These are phyloP conservation scores for Amoebophrya sp. DNA, from an alignment of 169 alveolate species.

Conservation along the genomic window DNA sequence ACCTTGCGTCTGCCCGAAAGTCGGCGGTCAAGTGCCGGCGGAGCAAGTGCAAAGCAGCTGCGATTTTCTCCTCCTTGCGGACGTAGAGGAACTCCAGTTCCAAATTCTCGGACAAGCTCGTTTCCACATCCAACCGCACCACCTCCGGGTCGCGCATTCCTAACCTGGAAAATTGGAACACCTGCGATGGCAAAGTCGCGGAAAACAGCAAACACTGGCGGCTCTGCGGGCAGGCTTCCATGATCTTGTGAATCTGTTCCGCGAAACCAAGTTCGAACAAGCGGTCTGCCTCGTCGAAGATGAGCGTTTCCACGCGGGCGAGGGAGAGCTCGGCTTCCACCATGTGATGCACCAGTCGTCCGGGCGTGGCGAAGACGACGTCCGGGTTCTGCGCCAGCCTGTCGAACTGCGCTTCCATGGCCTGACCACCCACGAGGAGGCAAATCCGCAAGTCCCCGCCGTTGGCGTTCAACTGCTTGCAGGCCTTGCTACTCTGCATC, in stretches of 20 bases:
- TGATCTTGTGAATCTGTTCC: slow-evolving; percentile 72
- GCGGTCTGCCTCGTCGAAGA: slow-evolving; percentile 90
- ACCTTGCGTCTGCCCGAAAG: background rate
- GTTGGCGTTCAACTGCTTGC: slow-evolving; percentile 56
- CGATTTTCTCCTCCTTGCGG: slow-evolving; percentile 52
- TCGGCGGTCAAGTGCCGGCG: slow-evolving; percentile 59
- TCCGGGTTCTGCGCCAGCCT: slow-evolving; percentile 81
- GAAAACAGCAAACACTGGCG: slow-evolving; percentile 75
- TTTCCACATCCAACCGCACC: slow-evolving; percentile 77
- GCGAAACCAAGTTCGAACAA: slow-evolving; percentile 76
- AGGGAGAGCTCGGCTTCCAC: slow-evolving; percentile 72
- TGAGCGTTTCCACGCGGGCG: slow-evolving; percentile 64
- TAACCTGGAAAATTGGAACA: slow-evolving; percentile 71
- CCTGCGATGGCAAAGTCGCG: slow-evolving; percentile 82
- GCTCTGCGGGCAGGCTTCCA: slow-evolving; percentile 65
- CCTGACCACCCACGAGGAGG: slow-evolving; percentile 83
- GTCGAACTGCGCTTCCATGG: slow-evolving; percentile 82
- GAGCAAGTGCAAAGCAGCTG: background rate
- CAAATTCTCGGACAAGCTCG: slow-evolving; percentile 61
- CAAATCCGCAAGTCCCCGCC: slow-evolving; percentile 67
- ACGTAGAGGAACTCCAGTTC: slow-evolving; percentile 55
- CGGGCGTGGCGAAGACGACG: slow-evolving; percentile 54
- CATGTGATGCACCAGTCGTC: slow-evolving; percentile 66
- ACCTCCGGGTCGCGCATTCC: slow-evolving; percentile 73
- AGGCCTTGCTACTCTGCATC: slow-evolving; percentile 59